These are phyloP conservation scores for Metschnikowia sp. DNA, from an alignment of 805 yeast genomes.

Conservation along the genomic window DNA sequence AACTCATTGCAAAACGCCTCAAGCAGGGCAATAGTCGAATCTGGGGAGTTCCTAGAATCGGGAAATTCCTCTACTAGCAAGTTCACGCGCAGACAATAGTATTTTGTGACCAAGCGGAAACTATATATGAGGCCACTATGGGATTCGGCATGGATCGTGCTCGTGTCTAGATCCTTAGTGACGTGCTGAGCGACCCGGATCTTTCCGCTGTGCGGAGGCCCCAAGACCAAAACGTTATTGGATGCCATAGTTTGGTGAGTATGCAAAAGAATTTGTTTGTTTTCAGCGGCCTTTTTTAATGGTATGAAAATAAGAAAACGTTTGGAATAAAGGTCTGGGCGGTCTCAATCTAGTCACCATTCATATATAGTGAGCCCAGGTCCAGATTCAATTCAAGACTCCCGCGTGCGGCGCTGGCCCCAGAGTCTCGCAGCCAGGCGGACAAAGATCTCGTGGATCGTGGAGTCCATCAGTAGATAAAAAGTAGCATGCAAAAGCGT, in stretches of 20 bases:
- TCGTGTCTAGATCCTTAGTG: conserved; percentile 27
- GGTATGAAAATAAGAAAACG: no score
- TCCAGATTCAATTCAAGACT: no score
- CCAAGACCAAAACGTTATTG: conserved; percentile 45
- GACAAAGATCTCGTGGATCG: no score
- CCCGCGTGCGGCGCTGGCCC: no score
- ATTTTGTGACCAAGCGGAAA: conserved; percentile 27
- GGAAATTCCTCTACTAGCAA: conserved; percentile 39
- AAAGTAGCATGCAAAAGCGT: no score
- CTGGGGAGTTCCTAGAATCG: conserved; percentile 15
- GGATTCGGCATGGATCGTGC: conserved; percentile 29
- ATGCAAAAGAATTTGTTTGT: no score
- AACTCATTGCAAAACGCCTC: conserved; percentile 42
- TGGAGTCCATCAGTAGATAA: no score
- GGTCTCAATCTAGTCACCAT: no score
- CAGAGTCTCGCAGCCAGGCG: no score
- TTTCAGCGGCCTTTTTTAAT: no score
- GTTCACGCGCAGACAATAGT: conserved; percentile 28
- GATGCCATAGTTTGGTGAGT: conserved; percentile 2
- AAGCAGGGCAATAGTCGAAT: conserved; percentile 9
- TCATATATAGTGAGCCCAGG: no score
- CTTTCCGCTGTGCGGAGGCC: conserved; percentile 43
- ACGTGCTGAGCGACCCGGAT: conserved; percentile 27
- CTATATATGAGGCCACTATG: conserved; percentile 34
- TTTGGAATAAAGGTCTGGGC: no score